Percentiles rank a stretch among this genome's conserved stretches.
phyloP scores from a whole-genome alignment of 169 alveolate species.

The Plasmodium sp. region DNA sequence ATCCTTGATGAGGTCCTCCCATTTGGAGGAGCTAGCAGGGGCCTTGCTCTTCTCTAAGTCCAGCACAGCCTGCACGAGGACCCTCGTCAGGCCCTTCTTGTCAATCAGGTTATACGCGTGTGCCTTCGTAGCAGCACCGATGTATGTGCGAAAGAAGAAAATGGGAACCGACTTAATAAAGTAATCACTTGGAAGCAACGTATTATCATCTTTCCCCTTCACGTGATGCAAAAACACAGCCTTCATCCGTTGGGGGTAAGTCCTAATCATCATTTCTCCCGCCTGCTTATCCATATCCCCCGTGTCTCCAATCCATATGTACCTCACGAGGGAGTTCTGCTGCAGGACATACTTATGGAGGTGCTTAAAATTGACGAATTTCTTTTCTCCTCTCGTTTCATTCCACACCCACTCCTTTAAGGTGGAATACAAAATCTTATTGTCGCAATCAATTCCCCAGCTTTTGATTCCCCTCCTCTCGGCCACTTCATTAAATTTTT shows the following conservation, averaged over 20 bases:
- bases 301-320: constrained; percentile 90
- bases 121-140: constrained; percentile 89
- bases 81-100: constrained; percentile 84
- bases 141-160: constrained; percentile 86
- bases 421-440: constrained; percentile 86
- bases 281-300: constrained; percentile 90
- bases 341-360: constrained; percentile 81
- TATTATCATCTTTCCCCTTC: constrained; percentile 68
- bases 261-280: constrained; percentile 88
- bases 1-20: constrained; percentile 85
- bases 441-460: constrained; percentile 90
- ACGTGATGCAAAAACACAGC: constrained; percentile 89
- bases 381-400: constrained; percentile 87
- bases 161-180: constrained; percentile 88
- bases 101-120: constrained; percentile 84
- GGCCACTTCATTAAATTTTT: constrained; percentile 85
- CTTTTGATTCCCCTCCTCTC: constrained; percentile 83
- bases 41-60: constrained; percentile 80
- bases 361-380: constrained; percentile 86
- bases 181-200: constrained; percentile 86
- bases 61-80: constrained; percentile 85
- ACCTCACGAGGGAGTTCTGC: constrained; percentile 81
- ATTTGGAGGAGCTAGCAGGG: constrained; percentile 81
- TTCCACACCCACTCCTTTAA: constrained; percentile 89
- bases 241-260: constrained; percentile 83